These are phyloP conservation scores for Aotearoamyces nothofagi DNA, from an alignment of 2,329 filamentous ascomycete species.

Conservation along the genomic window DNA sequence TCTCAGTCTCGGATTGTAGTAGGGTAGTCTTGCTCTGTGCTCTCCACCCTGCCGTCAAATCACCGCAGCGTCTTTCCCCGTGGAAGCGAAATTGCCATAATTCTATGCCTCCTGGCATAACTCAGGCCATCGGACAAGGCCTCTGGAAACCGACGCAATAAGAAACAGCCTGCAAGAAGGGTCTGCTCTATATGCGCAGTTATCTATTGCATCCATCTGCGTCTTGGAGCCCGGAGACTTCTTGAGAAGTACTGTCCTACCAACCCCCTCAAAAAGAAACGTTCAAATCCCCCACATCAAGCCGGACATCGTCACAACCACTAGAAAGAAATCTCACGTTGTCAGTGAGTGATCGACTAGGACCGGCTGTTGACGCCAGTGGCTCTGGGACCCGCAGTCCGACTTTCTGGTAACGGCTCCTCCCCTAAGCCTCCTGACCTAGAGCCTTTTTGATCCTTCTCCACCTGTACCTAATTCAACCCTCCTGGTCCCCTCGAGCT, in stretches of 20 bases:
- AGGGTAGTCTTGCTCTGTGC: no score
- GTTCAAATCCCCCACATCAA: background rate
- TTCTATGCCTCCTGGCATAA: background rate
- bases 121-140: background rate
- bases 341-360: slow-evolving; percentile 16
- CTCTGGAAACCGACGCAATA: background rate
- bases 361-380: slow-evolving; percentile 8
- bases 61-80: no score
- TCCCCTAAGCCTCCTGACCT: no score
- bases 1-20: background rate
- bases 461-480: slow-evolving; percentile 5
- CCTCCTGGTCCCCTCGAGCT: background rate
- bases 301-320: background rate
- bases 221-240: no score
- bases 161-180: background rate
- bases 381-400: slow-evolving; percentile 16
- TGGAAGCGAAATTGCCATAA: background rate
- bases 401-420: slow-evolving; percentile 13
- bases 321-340: background rate
- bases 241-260: background rate
- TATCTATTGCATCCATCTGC: background rate
- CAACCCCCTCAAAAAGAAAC: background rate
- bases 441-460: no score
- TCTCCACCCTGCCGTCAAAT: no score
- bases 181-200: background rate